A percentile compares a stretch with the other conserved stretches of the same genome.
These are phyloP conservation scores for Sesbania bispinosa DNA, from an alignment of 306 rosid species.

Conservation along the genomic window DNA sequence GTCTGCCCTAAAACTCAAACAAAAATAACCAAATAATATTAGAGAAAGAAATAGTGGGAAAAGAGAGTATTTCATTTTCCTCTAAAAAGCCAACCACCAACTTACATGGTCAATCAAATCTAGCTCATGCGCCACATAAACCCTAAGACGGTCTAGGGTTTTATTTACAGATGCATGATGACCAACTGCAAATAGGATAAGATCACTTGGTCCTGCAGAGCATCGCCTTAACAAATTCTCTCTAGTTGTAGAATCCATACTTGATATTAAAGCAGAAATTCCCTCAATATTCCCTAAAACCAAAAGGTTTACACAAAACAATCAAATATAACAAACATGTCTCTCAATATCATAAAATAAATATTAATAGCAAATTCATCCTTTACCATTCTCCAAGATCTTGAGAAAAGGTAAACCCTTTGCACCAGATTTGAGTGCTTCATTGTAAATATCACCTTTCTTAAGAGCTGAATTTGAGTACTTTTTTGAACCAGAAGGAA, in stretches of 20 bases:
- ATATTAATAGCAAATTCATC: neutral
- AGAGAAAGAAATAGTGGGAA: constrained; percentile 21
- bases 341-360: neutral
- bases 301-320: constrained; percentile 20
- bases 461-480: constrained; percentile 91
- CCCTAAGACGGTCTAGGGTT: constrained; percentile 78
- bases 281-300: constrained; percentile 75
- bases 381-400: constrained; percentile 72
- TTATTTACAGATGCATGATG: constrained; percentile 60
- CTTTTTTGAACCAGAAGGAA: constrained; percentile 71
- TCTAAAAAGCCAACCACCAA: constrained; percentile 9
- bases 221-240: constrained; percentile 51
- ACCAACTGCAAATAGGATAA: constrained; percentile 80
- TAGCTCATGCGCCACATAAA: constrained; percentile 66
- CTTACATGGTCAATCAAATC: constrained; percentile 78
- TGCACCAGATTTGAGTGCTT: constrained; percentile 82
- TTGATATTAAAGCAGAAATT: constrained; percentile 71
- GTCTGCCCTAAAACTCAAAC: constrained; percentile 56
- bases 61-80: neutral
- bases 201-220: constrained; percentile 67
- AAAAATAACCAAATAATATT: constrained; percentile 21
- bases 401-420: constrained; percentile 92
- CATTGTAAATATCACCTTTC: constrained; percentile 75
- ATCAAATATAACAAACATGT: constrained; percentile 6
- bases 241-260: constrained; percentile 59